These are phyloP conservation scores for Eimeria praecox DNA, from an alignment of 169 alveolate species.

Conservation along the genomic window DNA sequence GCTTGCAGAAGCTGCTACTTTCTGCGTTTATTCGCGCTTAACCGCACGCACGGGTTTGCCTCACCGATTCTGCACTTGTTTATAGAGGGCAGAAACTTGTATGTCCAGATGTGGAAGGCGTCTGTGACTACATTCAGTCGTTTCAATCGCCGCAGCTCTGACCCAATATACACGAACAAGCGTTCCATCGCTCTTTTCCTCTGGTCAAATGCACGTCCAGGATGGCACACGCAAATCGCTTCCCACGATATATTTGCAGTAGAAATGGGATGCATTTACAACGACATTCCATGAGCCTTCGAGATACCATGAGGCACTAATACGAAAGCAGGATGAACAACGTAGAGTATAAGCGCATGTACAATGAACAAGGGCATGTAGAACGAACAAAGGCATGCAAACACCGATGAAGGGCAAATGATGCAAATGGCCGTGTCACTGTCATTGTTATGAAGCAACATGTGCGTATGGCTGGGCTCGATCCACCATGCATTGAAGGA, in stretches of 20 bases:
- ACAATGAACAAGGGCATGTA: not conserved
- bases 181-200: slow-evolving; percentile 67
- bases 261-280: not conserved
- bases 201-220: slow-evolving; percentile 12
- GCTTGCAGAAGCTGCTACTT: not conserved
- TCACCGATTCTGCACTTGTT: slow-evolving; percentile 80
- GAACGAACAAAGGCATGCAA: not conserved
- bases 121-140: slow-evolving; percentile 75
- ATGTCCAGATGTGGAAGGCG: slow-evolving; percentile 77
- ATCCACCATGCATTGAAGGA: not conserved
- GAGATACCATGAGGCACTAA: not conserved
- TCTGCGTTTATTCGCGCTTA: not conserved
- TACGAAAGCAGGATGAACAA: not conserved
- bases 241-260: not conserved
- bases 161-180: slow-evolving; percentile 28
- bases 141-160: slow-evolving; percentile 76
- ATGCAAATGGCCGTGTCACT: not conserved
- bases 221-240: not conserved
- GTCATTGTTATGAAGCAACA: not conserved
- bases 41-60: not conserved
- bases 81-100: slow-evolving; percentile 66
- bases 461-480: not conserved
- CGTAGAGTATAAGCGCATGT: not conserved
- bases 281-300: not conserved
- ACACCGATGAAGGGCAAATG: not conserved